A percentile compares a stretch with the other conserved stretches of the same genome.
Conservation (phyloP, 73 alveolate genomes). For the Paramecium sonneborni region DNA sequence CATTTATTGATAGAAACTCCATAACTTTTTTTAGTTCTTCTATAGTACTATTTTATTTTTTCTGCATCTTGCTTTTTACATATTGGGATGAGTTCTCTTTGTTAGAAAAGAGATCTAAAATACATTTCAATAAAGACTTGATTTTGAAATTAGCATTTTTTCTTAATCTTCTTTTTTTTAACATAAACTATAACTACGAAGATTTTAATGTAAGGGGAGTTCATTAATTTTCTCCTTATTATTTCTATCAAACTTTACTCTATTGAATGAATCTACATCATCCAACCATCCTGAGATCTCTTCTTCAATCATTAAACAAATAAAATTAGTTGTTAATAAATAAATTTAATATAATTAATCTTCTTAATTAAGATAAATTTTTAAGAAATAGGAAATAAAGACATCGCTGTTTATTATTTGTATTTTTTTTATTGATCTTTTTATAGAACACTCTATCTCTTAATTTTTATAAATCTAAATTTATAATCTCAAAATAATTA, state of each 20-base stretch:
- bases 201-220: not conserved
- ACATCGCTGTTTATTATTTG: no score
- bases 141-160: not conserved
- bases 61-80: not conserved
- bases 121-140: not conserved
- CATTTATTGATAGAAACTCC: conserved; percentile 25
- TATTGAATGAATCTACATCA: not conserved
- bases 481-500: no score
- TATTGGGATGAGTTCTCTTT: not conserved
- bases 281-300: conserved; percentile 35
- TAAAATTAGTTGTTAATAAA: not conserved
- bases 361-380: not conserved
- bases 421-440: no score
- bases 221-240: not conserved
- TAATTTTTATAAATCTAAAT: no score
- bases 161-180: not conserved
- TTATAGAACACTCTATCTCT: no score
- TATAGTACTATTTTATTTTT: conserved; percentile 15
- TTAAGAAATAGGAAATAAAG: no score
- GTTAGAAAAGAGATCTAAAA: not conserved
- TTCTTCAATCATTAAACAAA: not conserved
- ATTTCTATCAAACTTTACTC: not conserved
- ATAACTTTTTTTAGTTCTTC: conserved; percentile 14
- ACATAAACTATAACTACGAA: conserved; percentile 21
- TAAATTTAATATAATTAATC: not conserved